Percentiles rank a stretch among this genome's conserved stretches.
These are phyloP conservation scores for Skeletonema grethae DNA, from an alignment of 108 stramenopile species.

Conservation along the genomic window DNA sequence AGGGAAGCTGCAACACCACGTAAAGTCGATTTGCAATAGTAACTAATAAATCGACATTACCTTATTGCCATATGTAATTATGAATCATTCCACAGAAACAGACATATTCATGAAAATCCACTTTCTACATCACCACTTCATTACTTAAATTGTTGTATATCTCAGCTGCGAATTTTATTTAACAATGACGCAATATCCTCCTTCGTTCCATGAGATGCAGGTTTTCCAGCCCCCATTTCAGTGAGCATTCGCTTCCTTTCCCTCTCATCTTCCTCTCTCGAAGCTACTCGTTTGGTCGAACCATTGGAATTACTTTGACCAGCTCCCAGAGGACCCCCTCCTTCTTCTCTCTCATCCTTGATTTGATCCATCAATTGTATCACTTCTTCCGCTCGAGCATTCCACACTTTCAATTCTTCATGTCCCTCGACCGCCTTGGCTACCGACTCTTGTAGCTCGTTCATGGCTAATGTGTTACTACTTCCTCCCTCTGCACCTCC, in stretches of 20 bases:
- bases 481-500: not conserved
- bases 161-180: conserved; percentile 23
- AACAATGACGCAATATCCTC: conserved; percentile 25
- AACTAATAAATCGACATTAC: not conserved
- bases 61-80: not conserved
- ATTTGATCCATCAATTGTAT: conserved; percentile 40
- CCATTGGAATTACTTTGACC: not conserved
- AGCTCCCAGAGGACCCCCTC: not conserved
- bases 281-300: conserved; percentile 6
- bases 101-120: not conserved
- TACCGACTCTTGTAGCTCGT: conserved; percentile 19
- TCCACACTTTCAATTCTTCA: conserved; percentile 34
- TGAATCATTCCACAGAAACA: conserved; percentile 1
- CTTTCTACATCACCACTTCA: not conserved
- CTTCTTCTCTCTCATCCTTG: conserved; percentile 31
- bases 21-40: conserved; percentile 9
- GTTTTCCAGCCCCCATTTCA: conserved; percentile 6
- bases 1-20: conserved; percentile 35
- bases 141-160: conserved; percentile 1
- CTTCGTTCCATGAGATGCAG: conserved; percentile 15
- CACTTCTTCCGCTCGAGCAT: conserved; percentile 31
- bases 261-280: conserved; percentile 16
- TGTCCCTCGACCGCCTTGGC: conserved; percentile 29
- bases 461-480: not conserved
- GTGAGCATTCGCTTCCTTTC: conserved; percentile 21